Base-by-base conservation (phyloP, 2,329 filamentous ascomycete species). In the Juglanconis oblonga region DNA sequence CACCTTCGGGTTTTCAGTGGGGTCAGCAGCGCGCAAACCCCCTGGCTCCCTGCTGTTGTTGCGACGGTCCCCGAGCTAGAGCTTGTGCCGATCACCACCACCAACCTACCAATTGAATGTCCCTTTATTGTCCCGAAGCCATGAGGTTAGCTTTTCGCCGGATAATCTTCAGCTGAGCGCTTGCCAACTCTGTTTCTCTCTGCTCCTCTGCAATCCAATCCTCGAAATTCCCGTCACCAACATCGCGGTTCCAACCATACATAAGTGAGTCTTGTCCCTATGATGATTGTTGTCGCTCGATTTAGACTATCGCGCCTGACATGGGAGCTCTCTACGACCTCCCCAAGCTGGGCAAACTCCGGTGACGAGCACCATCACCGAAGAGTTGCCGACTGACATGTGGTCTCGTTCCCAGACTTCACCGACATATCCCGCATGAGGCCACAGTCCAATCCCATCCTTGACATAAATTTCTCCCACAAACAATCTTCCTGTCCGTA, bases 321-420 rank as follows among this genome's bases (percentile, higher is more conserved):
- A 38, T 24, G 24, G 54, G 45, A 32, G 47, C 49, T 51, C 48
- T 52, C 31, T 49, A 38, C 11, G 40, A 52, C 52, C 52, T 55
- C 38, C 51, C 52, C 17, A 55, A 55, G 56, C 57, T 59, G 52
- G 52, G 38, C 42, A 55, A 45, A 17, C 52, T 57, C 57, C 57
- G 60, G 49, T 24, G 48, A 50, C 42, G 42, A 35, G 44, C 55
- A 58, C 38, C 59, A 52, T 58, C 48, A 47, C 60, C 60, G 60
- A 62, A 50, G 24, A 32, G 14, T 52, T 50, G 53, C 48, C 48
- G 44, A 32, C 60, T 62, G 56, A 62, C 60, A 59, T 53, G 60
- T 56, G 49, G 38, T 24, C 24, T 17, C 33, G 42, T 10, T 38
- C 9, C n/a, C 53, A 42, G 53, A 55, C 47, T 48, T 42, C 44